Percentiles rank a stretch among this genome's conserved stretches.
Conservation (phyloP, 306 rosid species). For the Luffa aegyptiaca region DNA sequence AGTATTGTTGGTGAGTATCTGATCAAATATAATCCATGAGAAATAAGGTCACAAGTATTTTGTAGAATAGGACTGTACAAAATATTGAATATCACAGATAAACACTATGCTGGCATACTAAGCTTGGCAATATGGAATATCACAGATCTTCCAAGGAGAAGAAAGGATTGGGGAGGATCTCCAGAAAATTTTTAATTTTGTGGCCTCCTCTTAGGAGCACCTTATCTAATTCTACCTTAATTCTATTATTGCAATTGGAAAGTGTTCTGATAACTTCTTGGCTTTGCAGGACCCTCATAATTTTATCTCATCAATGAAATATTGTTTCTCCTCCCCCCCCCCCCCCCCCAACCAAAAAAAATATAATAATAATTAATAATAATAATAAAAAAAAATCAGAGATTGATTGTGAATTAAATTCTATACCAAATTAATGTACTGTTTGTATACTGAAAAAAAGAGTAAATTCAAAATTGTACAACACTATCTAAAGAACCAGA, state of each 20-base stretch:
- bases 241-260: not conserved
- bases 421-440: not conserved
- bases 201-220: not conserved
- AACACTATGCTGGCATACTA: not conserved
- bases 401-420: not conserved
- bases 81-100: not conserved
- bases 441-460: not conserved
- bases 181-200: not conserved
- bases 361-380: not conserved
- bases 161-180: not conserved
- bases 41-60: conserved; percentile 3
- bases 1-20: conserved; percentile 84
- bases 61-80: not conserved
- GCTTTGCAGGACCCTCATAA: not conserved
- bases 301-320: not conserved
- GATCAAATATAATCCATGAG: conserved; percentile 25
- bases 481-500: not conserved
- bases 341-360: not conserved
- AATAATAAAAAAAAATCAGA: not conserved
- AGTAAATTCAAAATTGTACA: not conserved
- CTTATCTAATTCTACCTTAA: not conserved
- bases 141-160: not conserved
- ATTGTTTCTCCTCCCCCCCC: not conserved
- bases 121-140: not conserved
- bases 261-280: not conserved